Conservation (phyloP, 78 protist species). For the Polysphondylium violaceum region DNA sequence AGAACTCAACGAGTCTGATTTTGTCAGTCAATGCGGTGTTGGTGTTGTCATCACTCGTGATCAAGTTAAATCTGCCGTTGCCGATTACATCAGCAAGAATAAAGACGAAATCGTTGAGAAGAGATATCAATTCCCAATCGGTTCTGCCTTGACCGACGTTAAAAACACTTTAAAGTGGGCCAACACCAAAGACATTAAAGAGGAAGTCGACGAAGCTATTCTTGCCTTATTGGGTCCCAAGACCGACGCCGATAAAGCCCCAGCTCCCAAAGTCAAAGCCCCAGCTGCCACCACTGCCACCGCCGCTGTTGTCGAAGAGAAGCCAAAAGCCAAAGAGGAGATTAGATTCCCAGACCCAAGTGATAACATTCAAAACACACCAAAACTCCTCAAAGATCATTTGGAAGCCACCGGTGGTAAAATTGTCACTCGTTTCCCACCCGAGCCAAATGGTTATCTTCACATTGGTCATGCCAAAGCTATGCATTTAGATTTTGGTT, state of each 20-base stretch:
- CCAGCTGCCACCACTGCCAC: not conserved
- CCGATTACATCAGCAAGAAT: conserved; percentile 11
- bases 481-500: conserved; percentile 96
- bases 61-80: conserved; percentile 57
- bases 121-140: conserved; percentile 58
- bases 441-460: conserved; percentile 99
- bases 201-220: conserved; percentile 69
- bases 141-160: conserved; percentile 37
- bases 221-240: conserved; percentile 76
- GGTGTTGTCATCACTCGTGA: conserved; percentile 79
- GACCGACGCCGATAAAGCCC: conserved; percentile 67
- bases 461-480: conserved; percentile 99
- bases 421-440: conserved; percentile 98
- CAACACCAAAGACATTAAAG: conserved; percentile 59
- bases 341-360: conserved; percentile 75
- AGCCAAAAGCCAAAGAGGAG: conserved; percentile 1
- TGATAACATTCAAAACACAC: conserved; percentile 82
- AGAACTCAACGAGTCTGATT: conserved; percentile 21
- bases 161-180: conserved; percentile 66
- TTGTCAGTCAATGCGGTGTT: conserved; percentile 54
- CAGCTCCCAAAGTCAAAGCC: conserved; percentile 28
- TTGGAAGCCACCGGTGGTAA: conserved; percentile 88
- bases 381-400: conserved; percentile 68
- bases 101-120: not conserved
- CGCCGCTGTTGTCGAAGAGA: not conserved